Evolutionary conservation across 2,329 filamentous ascomycete genomes (phyloP), one percentile per base, ranked within the genome.

Genomic region (Sclerotiophoma versabilis): DNA sequence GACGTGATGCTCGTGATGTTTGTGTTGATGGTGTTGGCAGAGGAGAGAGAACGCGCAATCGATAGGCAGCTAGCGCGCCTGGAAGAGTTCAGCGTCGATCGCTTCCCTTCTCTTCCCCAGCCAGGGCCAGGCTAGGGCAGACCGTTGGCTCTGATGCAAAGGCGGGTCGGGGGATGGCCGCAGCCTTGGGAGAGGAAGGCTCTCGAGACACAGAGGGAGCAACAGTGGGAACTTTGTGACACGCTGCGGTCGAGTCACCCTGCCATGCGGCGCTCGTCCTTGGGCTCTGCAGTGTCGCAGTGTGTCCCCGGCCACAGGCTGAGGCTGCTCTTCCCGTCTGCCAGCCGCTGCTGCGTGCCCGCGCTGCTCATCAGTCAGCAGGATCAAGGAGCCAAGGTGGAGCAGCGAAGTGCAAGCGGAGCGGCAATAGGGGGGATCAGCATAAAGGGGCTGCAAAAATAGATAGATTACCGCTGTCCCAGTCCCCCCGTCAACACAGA

Each of bases 41-140:
- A 38, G 32, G 19, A n/a, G 41, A 9, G 37, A 29, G 52, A 50
- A 59, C 59, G 49, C 59, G 64, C 60, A 66, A 67, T 67, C 64
- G 63, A 65, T 66, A 66, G 44, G 50, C 49, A 64, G 2, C 34
- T 45, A 52, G 34, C 33, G 42, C 17, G 5, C 19, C 26, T 5
- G 2, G 14, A n/a, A 17, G 26, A n/a, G 10, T 22, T 29, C 42
- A 51, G 29, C 34, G 33, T 6, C 30, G 44, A 47, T 46, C 32
- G 39, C 38, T 7, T n/a, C 26, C 49, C 22, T 43, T 25, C 44
- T 38, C 39, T 45, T 49, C 39, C 51, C 50, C 51, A 32, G 50
- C 37, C 38, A 44, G 19, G 15, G 19, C 22, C 25, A 29, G 32
- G 36, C 50, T 47, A 45, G 41, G 42, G 22, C 15, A 39, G 38